phyloP scores from a whole-genome alignment of 1,284 basidiomycete species.

The Ustanciosporium gigantosporum region DNA sequence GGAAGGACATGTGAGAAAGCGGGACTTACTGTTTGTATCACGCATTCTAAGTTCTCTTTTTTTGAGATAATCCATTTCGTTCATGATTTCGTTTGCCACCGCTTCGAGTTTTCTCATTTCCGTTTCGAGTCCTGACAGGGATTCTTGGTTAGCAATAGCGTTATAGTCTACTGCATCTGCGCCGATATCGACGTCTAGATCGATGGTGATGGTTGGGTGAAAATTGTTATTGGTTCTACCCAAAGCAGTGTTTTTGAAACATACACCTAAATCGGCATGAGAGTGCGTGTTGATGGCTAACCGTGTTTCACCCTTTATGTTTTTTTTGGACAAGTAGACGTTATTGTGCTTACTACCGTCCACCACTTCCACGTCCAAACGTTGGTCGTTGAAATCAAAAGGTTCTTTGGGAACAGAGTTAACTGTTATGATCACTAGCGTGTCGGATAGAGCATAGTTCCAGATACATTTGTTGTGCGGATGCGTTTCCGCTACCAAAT shows the following conservation, averaged over 20 bases:
- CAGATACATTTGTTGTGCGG: slow-evolving; percentile 56
- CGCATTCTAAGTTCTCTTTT: slow-evolving; percentile 84
- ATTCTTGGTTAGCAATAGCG: slow-evolving; percentile 98
- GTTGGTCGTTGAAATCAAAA: slow-evolving; percentile 36
- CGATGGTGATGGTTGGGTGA: slow-evolving; percentile 64
- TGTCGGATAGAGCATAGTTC: slow-evolving; percentile 60
- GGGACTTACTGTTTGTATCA: slow-evolving; percentile 81
- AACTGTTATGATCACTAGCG: slow-evolving; percentile 75
- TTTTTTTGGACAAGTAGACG: slow-evolving; percentile 86
- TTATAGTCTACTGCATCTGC: slow-evolving; percentile 99
- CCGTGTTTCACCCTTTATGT: slow-evolving; percentile 85
- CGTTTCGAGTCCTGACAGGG: slow-evolving; percentile 89
- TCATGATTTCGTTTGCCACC: slow-evolving; percentile 87
- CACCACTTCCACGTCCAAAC: slow-evolving; percentile 85
- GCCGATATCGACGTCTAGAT: slow-evolving; percentile 95
- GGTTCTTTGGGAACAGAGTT: slow-evolving; percentile 70
- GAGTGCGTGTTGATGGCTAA: slow-evolving; percentile 91
- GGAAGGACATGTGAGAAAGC: neutral
- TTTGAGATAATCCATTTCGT: slow-evolving; percentile 92
- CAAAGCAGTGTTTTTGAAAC: slow-evolving; percentile 72
- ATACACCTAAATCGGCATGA: slow-evolving; percentile 92
- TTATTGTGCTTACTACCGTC: slow-evolving; percentile 86
- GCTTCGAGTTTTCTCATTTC: slow-evolving; percentile 98
- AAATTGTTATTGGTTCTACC: neutral
- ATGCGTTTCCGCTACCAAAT: slow-evolving; percentile 33